A percentile compares a stretch with the other conserved stretches of the same genome.
Evolutionary conservation across 2,329 filamentous ascomycete genomes (phyloP).

Genomic region (Helotiales sp.): DNA sequence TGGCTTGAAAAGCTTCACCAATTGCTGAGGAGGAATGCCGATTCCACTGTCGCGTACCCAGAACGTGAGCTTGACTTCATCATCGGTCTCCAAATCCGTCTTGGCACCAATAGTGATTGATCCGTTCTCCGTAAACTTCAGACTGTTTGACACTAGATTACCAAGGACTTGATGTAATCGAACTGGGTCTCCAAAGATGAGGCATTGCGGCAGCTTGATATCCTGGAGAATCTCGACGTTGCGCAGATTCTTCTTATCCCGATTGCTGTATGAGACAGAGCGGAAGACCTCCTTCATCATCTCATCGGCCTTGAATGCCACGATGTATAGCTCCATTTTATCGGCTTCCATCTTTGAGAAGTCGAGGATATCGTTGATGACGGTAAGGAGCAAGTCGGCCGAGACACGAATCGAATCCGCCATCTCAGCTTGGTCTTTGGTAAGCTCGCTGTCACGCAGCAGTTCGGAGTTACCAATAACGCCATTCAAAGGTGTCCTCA

Average conservation of each 20-base stretch:
- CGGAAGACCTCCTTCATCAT: constrained; percentile 67
- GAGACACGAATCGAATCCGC: constrained; percentile 85
- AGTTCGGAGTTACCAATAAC: constrained; percentile 89
- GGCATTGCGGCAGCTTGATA: constrained; percentile 65
- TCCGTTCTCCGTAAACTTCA: constrained; percentile 89
- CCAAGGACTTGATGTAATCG: constrained; percentile 69
- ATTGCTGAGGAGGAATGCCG: constrained; percentile 79
- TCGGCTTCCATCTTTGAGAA: constrained; percentile 93
- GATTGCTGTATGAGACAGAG: constrained; percentile 65
- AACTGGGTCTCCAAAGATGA: constrained; percentile 69
- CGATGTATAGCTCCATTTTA: constrained; percentile 78
- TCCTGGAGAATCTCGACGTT: constrained; percentile 67
- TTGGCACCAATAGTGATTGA: constrained; percentile 81
- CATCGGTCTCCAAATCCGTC: constrained; percentile 68
- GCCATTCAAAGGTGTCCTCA: constrained; percentile 81
- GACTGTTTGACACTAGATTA: constrained; percentile 87
- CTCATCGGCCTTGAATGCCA: constrained; percentile 66
- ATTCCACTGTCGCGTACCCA: constrained; percentile 91
- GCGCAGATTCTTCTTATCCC: constrained; percentile 61
- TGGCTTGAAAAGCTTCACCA: constrained; percentile 84
- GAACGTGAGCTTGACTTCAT: constrained; percentile 74
- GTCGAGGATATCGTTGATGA: constrained; percentile 96
- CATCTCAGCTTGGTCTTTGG: constrained; percentile 78
- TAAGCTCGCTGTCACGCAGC: constrained; percentile 71
- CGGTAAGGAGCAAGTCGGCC: constrained; percentile 81